These are phyloP conservation scores for Psidium friedrichsthalianum DNA, from an alignment of 345 rosid genomes.

Conservation along the genomic window DNA sequence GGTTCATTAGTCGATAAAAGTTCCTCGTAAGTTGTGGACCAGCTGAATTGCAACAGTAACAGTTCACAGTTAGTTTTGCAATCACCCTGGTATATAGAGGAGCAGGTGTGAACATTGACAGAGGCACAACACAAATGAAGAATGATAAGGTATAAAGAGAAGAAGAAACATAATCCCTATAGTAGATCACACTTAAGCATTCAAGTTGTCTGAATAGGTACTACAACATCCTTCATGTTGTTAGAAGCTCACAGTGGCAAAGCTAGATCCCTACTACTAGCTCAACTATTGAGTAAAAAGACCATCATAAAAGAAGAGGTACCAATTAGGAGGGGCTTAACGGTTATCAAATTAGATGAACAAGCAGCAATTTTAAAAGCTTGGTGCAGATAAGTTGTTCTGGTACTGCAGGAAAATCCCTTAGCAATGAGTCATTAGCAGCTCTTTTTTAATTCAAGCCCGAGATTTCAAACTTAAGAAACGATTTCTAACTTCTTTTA, in stretches of 20 bases:
- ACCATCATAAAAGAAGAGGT: background rate
- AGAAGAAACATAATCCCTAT: background rate
- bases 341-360: background rate
- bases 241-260: background rate
- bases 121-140: background rate
- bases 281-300: background rate
- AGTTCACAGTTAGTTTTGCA: constrained; percentile 9
- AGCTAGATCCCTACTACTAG: background rate
- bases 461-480: background rate
- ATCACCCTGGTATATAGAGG: background rate
- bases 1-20: constrained; percentile 69
- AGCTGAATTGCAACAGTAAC: constrained; percentile 40
- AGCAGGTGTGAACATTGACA: background rate
- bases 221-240: background rate
- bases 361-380: background rate
- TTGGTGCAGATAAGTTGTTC: background rate
- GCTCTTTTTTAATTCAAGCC: background rate
- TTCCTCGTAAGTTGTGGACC: constrained; percentile 84
- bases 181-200: background rate
- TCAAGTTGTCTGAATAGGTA: background rate
- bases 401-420: background rate
- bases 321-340: background rate
- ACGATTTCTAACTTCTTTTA: background rate
- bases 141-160: background rate
- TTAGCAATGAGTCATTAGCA: background rate